phyloP scores from a whole-genome alignment of 1,284 basidiomycete species.

The Somion occarium region DNA sequence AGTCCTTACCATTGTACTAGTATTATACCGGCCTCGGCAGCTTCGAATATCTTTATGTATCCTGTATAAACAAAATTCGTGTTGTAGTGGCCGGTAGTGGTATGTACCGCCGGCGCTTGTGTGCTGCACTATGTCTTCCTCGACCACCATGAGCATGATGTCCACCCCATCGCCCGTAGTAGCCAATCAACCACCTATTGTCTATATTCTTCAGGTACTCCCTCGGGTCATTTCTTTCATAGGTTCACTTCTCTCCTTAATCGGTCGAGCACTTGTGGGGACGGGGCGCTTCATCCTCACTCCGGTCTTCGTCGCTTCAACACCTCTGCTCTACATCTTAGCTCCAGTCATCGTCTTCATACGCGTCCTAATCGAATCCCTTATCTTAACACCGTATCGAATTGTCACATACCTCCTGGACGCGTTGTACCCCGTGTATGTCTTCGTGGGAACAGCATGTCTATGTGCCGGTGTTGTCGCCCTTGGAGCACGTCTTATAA shows the following conservation, averaged over 20 bases:
- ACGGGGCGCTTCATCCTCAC: neutral
- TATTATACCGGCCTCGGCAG: too few species aligned
- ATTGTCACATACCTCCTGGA: constrained; percentile 36
- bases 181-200: neutral
- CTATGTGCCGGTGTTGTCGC: constrained; percentile 50
- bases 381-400: constrained; percentile 43
- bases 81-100: too few species aligned
- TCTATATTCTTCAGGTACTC: neutral
- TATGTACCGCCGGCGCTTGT: too few species aligned
- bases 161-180: neutral
- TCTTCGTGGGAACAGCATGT: constrained; percentile 53
- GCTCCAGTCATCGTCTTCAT: constrained; percentile 43
- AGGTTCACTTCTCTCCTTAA: neutral
- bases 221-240: neutral
- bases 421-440: constrained; percentile 55
- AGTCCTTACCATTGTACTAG: too few species aligned
- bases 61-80: too few species aligned
- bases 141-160: neutral
- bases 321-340: constrained; percentile 41
- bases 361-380: constrained; percentile 37
- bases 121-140: neutral
- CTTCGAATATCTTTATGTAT: too few species aligned
- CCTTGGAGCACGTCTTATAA: constrained; percentile 32
- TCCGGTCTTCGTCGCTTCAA: constrained; percentile 19
- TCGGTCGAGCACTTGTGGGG: neutral